Evolutionary conservation across 2,329 filamentous ascomycete genomes (phyloP), one percentile per base, ranked within the genome.

Genomic region (Polychaeton citri): DNA sequence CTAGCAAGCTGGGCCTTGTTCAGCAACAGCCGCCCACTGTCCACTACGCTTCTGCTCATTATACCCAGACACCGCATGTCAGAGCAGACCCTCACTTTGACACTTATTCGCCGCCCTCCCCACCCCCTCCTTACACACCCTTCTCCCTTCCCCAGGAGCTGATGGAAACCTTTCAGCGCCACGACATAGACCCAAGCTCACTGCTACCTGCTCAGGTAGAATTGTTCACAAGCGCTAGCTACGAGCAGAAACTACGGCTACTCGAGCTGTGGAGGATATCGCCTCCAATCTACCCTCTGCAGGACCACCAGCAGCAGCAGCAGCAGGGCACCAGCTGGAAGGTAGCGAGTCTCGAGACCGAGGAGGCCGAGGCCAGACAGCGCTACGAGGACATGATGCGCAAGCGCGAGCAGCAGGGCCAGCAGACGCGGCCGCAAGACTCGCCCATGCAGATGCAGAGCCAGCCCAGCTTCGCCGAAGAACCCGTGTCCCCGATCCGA

Each of bases 211-310:
- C 79, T 3, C 86, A 94, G 56, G 60, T 87, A 35, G 71, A 81
- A 40, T 73, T 94, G 28, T 92, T 93, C 66, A 74, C 74, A 45
- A 75, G 78, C 42, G 84, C 83, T 35, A 77, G 81, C 38, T 64
- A 72, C 17, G 68, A 78, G 30, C 83, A 93, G 57, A 75, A 79
- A 50, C 62, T 77, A 38, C 74, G 83, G 16, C 68, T 94, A 12
- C 67, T 93, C 26, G 80, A 93, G 55, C 74, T 93, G 12, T 94
- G 86, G 86, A 77, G 75, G 40, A 84, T 87, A 46, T 83, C 76
- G 39, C 82, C 82, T 16, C 81, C 81, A 0, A 71, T 66, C 30
- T 72, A 71, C 42, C 57, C 59, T 18, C 48, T 54, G 28, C 46
- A 51, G 33, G 43, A 50, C 39, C 58, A 61, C 8, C 41, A 53